These are phyloP conservation scores for Keithomyces neogunnii DNA, from an alignment of 2,329 filamentous ascomycete genomes.

Conservation along the genomic window DNA sequence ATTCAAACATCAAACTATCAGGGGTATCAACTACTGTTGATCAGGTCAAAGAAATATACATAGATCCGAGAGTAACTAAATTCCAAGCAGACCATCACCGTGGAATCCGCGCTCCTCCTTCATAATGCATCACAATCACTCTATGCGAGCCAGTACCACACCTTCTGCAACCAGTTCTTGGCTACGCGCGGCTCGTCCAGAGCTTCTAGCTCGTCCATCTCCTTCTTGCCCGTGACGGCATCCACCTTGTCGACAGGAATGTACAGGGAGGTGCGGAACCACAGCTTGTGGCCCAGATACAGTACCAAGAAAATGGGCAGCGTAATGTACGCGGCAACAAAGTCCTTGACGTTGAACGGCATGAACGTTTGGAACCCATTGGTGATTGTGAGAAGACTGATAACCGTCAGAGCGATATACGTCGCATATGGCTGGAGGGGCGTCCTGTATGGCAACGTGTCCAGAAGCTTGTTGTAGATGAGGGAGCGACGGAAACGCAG, in stretches of 20 bases:
- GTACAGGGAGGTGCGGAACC: conserved; percentile 33
- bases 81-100: neutral
- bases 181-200: conserved; percentile 37
- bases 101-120: neutral
- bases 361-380: conserved; percentile 73
- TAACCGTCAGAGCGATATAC: conserved; percentile 48
- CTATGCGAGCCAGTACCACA: conserved; percentile 50
- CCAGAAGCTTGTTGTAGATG: conserved; percentile 39
- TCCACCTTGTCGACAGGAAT: conserved; percentile 43
- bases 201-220: conserved; percentile 51
- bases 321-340: conserved; percentile 57
- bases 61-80: too few relatives aligned
- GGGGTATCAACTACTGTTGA: conserved; percentile 7
- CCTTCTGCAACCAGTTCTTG: conserved; percentile 41
- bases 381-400: conserved; percentile 57
- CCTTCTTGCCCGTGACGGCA: conserved; percentile 47
- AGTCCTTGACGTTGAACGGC: conserved; percentile 55
- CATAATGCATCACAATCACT: neutral
- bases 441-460: conserved; percentile 43
- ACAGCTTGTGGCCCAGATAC: conserved; percentile 53
- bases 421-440: conserved; percentile 55
- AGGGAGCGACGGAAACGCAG: conserved; percentile 52
- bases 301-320: conserved; percentile 52
- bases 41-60: neutral
- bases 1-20: neutral